A percentile compares a stretch with the other conserved stretches of the same genome.
These are phyloP conservation scores for Atkinsonella texensis DNA, from an alignment of 2,329 filamentous ascomycete genomes.

Conservation along the genomic window DNA sequence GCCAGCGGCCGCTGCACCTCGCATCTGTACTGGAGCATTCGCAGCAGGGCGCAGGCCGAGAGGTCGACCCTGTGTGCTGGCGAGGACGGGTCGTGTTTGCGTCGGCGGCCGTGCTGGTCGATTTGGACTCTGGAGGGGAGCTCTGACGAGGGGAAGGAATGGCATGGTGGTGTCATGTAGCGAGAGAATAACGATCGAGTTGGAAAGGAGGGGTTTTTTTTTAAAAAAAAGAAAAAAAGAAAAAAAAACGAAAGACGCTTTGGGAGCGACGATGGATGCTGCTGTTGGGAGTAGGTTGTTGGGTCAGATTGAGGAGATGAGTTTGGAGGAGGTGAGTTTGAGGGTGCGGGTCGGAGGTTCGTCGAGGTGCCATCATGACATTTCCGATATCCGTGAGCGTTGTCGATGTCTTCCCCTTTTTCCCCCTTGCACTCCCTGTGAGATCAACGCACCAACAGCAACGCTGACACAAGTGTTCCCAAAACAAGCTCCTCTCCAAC, in stretches of 20 bases:
- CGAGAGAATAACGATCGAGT: neutral
- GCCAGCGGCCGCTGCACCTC: slow-evolving; percentile 35
- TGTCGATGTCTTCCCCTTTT: too few species aligned
- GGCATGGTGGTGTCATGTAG: slow-evolving; percentile 46
- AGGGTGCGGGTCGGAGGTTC: neutral
- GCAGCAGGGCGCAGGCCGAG: slow-evolving; percentile 41
- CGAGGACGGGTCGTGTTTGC: slow-evolving; percentile 31
- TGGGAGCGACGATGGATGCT: slow-evolving; percentile 21
- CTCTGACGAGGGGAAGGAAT: slow-evolving; percentile 39
- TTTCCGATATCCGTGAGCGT: neutral
- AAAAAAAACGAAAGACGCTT: neutral
- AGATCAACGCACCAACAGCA: too few species aligned
- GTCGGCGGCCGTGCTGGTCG: slow-evolving; percentile 35
- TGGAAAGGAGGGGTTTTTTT: neutral
- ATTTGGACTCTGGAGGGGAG: slow-evolving; percentile 38
- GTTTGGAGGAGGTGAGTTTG: slow-evolving; percentile 46
- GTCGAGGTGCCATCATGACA: neutral
- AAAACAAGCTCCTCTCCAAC: slow-evolving; percentile 5
- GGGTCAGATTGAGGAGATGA: slow-evolving; percentile 43
- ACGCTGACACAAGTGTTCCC: too few species aligned
- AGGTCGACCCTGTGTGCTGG: slow-evolving; percentile 34
- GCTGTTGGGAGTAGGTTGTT: slow-evolving; percentile 37
- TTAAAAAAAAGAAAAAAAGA: too few species aligned
- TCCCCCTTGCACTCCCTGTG: too few species aligned
- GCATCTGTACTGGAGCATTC: slow-evolving; percentile 51